These are phyloP conservation scores for Neofusicoccum ribis DNA, from an alignment of 2,329 filamentous ascomycete genomes.

Conservation along the genomic window DNA sequence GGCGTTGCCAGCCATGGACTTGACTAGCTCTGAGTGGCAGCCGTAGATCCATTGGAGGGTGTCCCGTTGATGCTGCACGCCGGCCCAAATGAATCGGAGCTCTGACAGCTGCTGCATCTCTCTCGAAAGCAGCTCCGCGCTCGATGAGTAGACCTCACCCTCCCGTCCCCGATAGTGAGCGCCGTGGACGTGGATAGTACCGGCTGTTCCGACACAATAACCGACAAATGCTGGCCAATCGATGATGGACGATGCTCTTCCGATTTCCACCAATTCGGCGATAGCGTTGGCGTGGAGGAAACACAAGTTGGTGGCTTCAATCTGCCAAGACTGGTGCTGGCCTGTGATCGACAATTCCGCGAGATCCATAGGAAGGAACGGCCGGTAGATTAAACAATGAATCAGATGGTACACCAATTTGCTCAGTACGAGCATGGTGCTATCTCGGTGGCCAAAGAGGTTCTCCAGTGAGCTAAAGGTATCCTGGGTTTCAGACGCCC, in stretches of 20 bases:
- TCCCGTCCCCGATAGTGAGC: conserved; percentile 70
- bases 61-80: conserved; percentile 76
- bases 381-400: conserved; percentile 82
- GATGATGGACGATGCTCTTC: conserved; percentile 69
- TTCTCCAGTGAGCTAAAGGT: conserved; percentile 74
- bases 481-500: conserved; percentile 79
- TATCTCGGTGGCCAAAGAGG: conserved; percentile 76
- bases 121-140: conserved; percentile 69
- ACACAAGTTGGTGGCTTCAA: conserved; percentile 85
- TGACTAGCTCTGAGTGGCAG: conserved; percentile 79
- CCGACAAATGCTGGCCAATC: conserved; percentile 87
- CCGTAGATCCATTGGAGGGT: conserved; percentile 75
- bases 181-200: conserved; percentile 85
- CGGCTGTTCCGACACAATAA: conserved; percentile 83
- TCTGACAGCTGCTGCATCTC: conserved; percentile 81
- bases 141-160: conserved; percentile 64
- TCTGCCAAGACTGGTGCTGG: conserved; percentile 90
- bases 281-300: conserved; percentile 86
- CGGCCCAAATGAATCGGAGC: conserved; percentile 73
- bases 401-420: conserved; percentile 86
- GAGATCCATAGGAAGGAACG: conserved; percentile 82
- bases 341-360: conserved; percentile 76
- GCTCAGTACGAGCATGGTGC: conserved; percentile 75
- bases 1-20: conserved; percentile 65
- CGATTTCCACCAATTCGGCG: conserved; percentile 73